Evolutionary conservation across 768 basidiomycete genomes (phyloP), one percentile per base, ranked within the genome.

Genomic region (Mycena filopes): DNA sequence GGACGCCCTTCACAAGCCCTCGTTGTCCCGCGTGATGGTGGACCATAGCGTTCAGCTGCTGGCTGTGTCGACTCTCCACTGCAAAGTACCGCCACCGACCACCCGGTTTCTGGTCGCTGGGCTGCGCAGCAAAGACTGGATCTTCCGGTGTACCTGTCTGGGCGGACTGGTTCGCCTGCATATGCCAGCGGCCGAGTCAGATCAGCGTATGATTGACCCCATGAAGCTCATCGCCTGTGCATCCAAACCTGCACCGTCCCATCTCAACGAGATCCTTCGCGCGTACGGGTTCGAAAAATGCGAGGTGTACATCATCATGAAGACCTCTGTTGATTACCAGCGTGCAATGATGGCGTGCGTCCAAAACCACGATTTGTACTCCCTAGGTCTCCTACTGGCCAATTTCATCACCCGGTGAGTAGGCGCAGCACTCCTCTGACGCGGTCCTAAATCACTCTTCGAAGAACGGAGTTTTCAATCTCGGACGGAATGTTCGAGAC

Each of bases 381-480:
- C 78, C 4, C 80, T 91, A 4, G 89, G 87, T 1, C 67, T 84
- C 40, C 79, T 77, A 41, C 76, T 89, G 26, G 82, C 84, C 1
- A 74, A 78, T 9, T 75, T 86, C 47, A 86, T 92, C 67, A 73
- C 84, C 12, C 76, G 65, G 65, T 61, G 15, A 50, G 58, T 41
- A 16, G 13, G 43, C 33, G 29, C 1, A 15, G 29, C 11, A 6
- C 11, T 47, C 25, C 10, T 1, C 15, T 18, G 9, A 18, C 9
- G 1, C 25, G 38, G 45, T 60, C 3, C 62, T 63, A 15, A 67
- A 36, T 23, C 3, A 13, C 29, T 10, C 25, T 49, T 18, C 26
- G 0, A 33, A 68, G 79, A 47, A 89, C 87, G 10, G 89, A 91
- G 68, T 89, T 87, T 71, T 84, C 87, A 5, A 80, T 90, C 58